Evolutionary conservation across 345 rosid species (phyloP), one percentile per base, ranked within the genome.

Genomic region (Gossypium australe): DNA sequence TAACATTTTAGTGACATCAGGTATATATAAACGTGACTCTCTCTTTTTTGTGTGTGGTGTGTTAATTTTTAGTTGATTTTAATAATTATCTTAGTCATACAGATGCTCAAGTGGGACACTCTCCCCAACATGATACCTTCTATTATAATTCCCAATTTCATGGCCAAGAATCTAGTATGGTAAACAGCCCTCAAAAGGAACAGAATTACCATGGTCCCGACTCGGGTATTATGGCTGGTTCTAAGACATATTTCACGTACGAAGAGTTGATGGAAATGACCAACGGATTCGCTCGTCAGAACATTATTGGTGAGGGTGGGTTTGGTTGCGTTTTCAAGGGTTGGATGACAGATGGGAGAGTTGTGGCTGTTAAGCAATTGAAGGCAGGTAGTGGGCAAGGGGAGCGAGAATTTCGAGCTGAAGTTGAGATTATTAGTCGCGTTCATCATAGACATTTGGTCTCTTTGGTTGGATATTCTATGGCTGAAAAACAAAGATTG

Each of bases 331-430:
- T 96, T 53, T 93, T 79, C 72, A 85, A 88, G 82, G 99, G 97
- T 70, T 72, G 69, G 73, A 20, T 82, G 59, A 68, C 82, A 0
- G 90, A 88, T 25, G 94, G 97, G 17, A 90, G 69, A 71, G 41
- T 72, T 27, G 97, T 93, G 22, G 98, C 98, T 1, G 94, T 96
- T 20, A 96, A 96, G 83, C 99, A 96, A 82, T 94, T 96, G 75
- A 96, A 89, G 84, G 87, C 82, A 2, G 99, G 97, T 25, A 86
- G 99, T n/a, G 97, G 98, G 65, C 98, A 95, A 82, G 99, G 99
- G 22, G 99, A 95, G 13, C 86, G 98, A 56, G 99, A 95, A 79
- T 94, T 94, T 69, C 91, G 88, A 64, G 97, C 97, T 12, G 98
- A 94, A 81, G 95, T 94, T 49, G 98, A 95, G 84, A 95, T 91